phyloP scores from a whole-genome alignment of 2,329 filamentous ascomycete species.

The Akanthomyces uredinophilus region DNA sequence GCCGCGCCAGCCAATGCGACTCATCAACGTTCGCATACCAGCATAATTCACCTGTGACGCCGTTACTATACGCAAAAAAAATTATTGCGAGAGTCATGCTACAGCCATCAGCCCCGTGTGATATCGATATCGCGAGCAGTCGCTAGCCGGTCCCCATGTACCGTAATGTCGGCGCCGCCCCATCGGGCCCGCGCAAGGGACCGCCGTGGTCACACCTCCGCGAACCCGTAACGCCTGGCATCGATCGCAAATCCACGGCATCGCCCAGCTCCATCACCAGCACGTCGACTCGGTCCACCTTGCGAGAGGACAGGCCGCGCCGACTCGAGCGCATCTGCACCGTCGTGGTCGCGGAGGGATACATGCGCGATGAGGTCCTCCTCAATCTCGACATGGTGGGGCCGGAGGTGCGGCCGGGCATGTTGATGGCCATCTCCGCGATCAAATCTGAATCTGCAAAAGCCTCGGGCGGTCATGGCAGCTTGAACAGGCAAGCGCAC shows the following conservation, averaged over 20 bases:
- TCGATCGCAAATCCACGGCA: conserved; percentile 32
- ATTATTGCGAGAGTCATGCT: conserved; percentile 8
- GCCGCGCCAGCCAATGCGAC: conserved; percentile 20
- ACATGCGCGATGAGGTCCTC: conserved; percentile 72
- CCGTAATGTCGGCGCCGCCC: conserved; percentile 35
- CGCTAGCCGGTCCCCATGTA: conserved; percentile 29
- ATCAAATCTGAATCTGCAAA: conserved; percentile 47
- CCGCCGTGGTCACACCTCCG: conserved; percentile 50
- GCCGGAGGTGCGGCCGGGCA: conserved; percentile 57
- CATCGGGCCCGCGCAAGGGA: conserved; percentile 40
- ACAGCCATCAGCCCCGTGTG: conserved; percentile 14
- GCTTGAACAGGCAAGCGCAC: conserved; percentile 28
- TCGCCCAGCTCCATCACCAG: conserved; percentile 44
- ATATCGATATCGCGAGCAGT: conserved; percentile 17
- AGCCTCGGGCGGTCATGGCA: conserved; percentile 24
- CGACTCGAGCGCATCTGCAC: conserved; percentile 45
- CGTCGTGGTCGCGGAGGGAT: conserved; percentile 64
- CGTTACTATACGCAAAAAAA: not conserved
- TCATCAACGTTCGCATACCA: conserved; percentile 13
- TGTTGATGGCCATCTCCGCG: conserved; percentile 67
- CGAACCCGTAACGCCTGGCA: conserved; percentile 44
- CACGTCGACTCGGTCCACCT: conserved; percentile 46
- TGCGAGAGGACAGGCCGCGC: conserved; percentile 29
- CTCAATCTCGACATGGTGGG: conserved; percentile 70
- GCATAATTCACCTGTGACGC: not conserved